Percentiles rank a stretch among this genome's conserved stretches.
Evolutionary conservation across 768 basidiomycete species (phyloP).

Genomic region (Naganishia vaughanmartiniae): DNA sequence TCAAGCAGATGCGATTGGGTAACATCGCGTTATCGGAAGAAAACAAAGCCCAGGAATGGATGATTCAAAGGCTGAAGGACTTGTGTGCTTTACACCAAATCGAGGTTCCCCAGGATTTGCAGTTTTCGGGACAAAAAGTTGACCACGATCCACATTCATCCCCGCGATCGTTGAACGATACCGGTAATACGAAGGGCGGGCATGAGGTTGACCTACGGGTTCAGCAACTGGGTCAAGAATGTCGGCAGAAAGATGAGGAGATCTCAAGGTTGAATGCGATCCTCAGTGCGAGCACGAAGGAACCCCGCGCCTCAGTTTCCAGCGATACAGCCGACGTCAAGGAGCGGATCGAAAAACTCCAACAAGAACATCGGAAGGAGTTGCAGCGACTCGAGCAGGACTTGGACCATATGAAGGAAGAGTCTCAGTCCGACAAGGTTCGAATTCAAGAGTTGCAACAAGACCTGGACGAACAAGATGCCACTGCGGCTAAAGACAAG

Average conservation of each 20-base stretch:
- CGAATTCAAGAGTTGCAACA: conserved; percentile 9
- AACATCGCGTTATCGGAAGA: conserved; percentile 8
- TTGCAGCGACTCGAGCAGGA: neutral
- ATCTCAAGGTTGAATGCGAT: neutral
- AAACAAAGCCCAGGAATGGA: neutral
- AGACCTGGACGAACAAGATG: conserved; percentile 4
- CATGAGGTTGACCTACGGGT: neutral
- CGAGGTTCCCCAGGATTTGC: conserved; percentile 1
- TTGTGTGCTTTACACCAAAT: neutral
- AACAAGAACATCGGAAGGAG: neutral
- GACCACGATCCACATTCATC: neutral
- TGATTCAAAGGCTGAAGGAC: neutral
- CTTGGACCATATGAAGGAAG: neutral
- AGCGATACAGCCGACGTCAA: neutral
- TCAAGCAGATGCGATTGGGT: conserved; percentile 16
- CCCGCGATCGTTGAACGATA: neutral
- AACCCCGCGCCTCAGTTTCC: neutral
- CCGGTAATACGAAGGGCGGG: neutral
- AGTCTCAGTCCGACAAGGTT: neutral
- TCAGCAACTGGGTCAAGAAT: neutral
- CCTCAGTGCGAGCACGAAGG: neutral
- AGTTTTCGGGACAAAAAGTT: neutral
- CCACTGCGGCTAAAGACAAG: neutral
- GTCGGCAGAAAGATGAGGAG: conserved; percentile 12
- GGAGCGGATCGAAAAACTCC: neutral